These are phyloP conservation scores for Hypomyces rosellus DNA, from an alignment of 2,329 filamentous ascomycete genomes.

Conservation along the genomic window DNA sequence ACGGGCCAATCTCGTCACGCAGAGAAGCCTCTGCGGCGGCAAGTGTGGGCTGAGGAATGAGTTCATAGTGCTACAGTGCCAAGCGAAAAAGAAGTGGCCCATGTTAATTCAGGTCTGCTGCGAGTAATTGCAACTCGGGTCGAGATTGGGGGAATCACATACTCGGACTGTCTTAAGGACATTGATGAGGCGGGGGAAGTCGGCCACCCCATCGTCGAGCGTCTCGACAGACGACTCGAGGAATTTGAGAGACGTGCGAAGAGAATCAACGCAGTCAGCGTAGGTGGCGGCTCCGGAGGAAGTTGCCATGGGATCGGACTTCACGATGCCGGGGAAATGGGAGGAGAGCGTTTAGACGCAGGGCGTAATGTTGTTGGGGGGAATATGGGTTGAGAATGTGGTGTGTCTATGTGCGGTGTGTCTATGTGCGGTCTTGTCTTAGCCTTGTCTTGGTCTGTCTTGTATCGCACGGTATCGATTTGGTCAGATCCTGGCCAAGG, in stretches of 20 bases:
- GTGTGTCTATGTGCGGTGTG: not conserved
- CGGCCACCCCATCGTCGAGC: conserved; percentile 48
- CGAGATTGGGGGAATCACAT: conserved; percentile 19
- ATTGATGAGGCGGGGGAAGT: conserved; percentile 49
- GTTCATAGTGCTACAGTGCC: conserved; percentile 70
- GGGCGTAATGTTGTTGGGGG: not conserved
- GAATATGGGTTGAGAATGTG: conserved; percentile 8
- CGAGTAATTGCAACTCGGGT: not conserved
- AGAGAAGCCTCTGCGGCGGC: conserved; percentile 76
- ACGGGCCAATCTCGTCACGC: conserved; percentile 83
- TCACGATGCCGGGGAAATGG: conserved; percentile 9
- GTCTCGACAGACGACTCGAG: conserved; percentile 55
- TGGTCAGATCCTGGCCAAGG: not conserved
- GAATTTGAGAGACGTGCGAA: conserved; percentile 53
- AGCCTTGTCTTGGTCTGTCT: not conserved
- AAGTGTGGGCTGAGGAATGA: conserved; percentile 79
- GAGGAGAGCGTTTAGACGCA: conserved; percentile 1
- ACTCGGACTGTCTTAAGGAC: conserved; percentile 55
- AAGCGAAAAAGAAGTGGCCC: not conserved
- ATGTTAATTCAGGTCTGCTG: conserved; percentile 1
- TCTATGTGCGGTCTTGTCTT: not conserved
- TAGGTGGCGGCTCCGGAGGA: conserved; percentile 34
- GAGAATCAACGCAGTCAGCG: conserved; percentile 52
- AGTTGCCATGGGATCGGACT: conserved; percentile 14
- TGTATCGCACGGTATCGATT: not conserved